These are phyloP conservation scores for Cordyceps javanica DNA, from an alignment of 2,329 filamentous ascomycete species.

Conservation along the genomic window DNA sequence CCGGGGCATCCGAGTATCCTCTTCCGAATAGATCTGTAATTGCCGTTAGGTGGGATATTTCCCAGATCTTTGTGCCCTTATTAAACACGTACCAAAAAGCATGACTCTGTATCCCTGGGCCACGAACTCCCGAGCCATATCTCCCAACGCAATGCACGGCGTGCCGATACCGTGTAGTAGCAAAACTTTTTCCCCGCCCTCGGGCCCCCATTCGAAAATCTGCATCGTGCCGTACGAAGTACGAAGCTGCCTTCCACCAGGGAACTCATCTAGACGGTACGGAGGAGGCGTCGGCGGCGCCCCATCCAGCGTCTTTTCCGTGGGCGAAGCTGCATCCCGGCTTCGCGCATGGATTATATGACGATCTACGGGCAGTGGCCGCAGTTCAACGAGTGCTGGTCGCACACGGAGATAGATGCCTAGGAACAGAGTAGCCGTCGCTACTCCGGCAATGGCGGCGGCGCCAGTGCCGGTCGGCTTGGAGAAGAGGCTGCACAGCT, in stretches of 20 bases:
- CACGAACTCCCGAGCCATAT: slow-evolving; percentile 60
- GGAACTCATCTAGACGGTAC: slow-evolving; percentile 66
- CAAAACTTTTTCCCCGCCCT: slow-evolving; percentile 63
- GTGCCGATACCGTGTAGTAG: slow-evolving; percentile 79
- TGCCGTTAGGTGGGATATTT: neutral
- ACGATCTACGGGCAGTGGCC: neutral
- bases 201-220: slow-evolving; percentile 77
- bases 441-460: neutral
- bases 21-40: slow-evolving; percentile 63
- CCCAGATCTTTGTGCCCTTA: neutral
- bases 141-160: slow-evolving; percentile 62
- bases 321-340: neutral
- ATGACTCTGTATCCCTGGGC: slow-evolving; percentile 67
- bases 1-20: slow-evolving; percentile 68
- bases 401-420: slow-evolving; percentile 25
- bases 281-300: slow-evolving; percentile 32
- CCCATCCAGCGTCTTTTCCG: slow-evolving; percentile 15
- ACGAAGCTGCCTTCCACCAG: slow-evolving; percentile 60
- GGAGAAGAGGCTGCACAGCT: neutral
- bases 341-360: slow-evolving; percentile 8
- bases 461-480: neutral
- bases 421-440: neutral
- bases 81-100: slow-evolving; percentile 57
- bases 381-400: slow-evolving; percentile 16
- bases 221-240: slow-evolving; percentile 66